A percentile compares a stretch with the other conserved stretches of the same genome.
Conservation (phyloP, 176 grass and related monocot genomes). For the Juncus inflexus region DNA sequence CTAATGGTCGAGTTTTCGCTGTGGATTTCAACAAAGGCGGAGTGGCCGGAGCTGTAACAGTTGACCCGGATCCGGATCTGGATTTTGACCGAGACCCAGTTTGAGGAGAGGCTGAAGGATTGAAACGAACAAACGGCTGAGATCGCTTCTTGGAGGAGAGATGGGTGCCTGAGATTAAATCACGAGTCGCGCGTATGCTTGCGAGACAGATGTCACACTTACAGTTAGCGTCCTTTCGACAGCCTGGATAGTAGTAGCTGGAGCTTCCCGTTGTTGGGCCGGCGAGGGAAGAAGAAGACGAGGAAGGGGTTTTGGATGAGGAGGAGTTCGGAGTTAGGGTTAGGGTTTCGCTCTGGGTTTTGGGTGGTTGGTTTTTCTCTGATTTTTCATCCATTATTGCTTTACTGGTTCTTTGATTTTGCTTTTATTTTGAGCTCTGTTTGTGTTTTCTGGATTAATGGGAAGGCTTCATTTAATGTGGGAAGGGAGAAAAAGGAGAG, state of each 20-base stretch:
- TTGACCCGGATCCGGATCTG: constrained; percentile 9
- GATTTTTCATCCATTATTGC: constrained; percentile 47
- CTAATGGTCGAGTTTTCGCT: constrained; percentile 29
- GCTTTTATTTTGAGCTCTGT: not conserved
- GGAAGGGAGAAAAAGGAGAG: not conserved
- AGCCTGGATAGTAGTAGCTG: constrained; percentile 60
- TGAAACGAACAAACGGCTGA: constrained; percentile 7
- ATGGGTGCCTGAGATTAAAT: constrained; percentile 51
- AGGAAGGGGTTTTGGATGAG: constrained; percentile 21
- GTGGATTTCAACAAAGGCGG: constrained; percentile 42
- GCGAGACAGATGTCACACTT: constrained; percentile 81
- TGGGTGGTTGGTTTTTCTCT: constrained; percentile 15
- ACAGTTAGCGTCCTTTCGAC: constrained; percentile 91
- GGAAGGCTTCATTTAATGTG: not conserved
- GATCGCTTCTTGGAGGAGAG: constrained; percentile 38
- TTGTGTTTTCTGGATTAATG: not conserved
- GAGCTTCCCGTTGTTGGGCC: constrained; percentile 32
- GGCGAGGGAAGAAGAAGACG: not conserved
- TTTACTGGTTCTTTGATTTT: constrained; percentile 19
- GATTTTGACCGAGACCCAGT: not conserved
- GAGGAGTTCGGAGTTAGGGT: constrained; percentile 1
- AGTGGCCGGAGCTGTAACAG: constrained; percentile 30
- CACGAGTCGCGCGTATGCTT: constrained; percentile 81
- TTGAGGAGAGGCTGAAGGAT: constrained; percentile 18
- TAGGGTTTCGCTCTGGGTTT: not conserved